These are phyloP conservation scores for Leptographium procerum DNA, from an alignment of 2,329 filamentous ascomycete genomes.

Conservation along the genomic window DNA sequence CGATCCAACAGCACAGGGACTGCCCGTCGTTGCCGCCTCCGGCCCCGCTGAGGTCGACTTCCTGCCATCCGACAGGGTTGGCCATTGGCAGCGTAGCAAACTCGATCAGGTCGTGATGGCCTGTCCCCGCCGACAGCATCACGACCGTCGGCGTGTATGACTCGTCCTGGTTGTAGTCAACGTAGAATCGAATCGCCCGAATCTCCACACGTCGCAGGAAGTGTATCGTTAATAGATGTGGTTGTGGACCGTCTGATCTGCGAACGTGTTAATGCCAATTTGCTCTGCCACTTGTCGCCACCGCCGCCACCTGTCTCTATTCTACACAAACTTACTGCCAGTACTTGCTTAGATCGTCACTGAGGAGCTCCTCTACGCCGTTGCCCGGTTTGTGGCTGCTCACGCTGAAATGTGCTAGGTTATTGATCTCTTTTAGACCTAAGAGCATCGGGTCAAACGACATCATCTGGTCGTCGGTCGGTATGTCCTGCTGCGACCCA, in stretches of 20 bases:
- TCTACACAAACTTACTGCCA: constrained; percentile 53
- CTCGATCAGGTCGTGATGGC: constrained; percentile 81
- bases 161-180: constrained; percentile 89
- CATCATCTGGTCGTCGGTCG: constrained; percentile 10
- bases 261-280: neutral
- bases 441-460: constrained; percentile 40
- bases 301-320: neutral
- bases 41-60: constrained; percentile 52
- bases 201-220: constrained; percentile 77
- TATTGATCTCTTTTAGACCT: constrained; percentile 72
- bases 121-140: constrained; percentile 76
- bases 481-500: constrained; percentile 1
- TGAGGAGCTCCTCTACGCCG: constrained; percentile 63
- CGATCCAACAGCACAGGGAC: constrained; percentile 74
- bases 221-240: constrained; percentile 68
- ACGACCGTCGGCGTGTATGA: constrained; percentile 95
- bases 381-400: constrained; percentile 73
- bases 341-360: constrained; percentile 60
- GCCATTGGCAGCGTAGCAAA: constrained; percentile 72
- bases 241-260: constrained; percentile 73
- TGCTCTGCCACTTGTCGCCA: too few species aligned
- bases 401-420: constrained; percentile 72
- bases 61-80: constrained; percentile 80
- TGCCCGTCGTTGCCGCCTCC: constrained; percentile 54
- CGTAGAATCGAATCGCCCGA: constrained; percentile 65